phyloP scores from a whole-genome alignment of 192 early-diverging fungal species.

The Chytriomyces sp. region DNA sequence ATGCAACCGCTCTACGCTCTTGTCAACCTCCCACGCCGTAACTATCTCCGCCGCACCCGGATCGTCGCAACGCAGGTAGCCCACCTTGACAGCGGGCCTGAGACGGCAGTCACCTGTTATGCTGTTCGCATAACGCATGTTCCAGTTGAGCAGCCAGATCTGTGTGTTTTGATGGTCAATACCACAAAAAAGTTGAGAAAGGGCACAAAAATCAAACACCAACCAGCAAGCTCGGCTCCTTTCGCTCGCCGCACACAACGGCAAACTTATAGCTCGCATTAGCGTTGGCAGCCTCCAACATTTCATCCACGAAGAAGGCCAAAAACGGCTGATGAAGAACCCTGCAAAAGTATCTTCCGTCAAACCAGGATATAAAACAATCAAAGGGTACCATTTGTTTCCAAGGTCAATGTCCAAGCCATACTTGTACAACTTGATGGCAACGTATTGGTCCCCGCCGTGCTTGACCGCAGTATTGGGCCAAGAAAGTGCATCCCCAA shows the following conservation, averaged over 20 bases:
- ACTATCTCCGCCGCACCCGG: background rate
- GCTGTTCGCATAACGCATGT: constrained; percentile 15
- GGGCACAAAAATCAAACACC: background rate
- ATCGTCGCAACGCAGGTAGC: background rate
- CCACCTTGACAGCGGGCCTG: constrained; percentile 6
- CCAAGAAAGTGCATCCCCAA: constrained; percentile 31
- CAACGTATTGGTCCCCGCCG: constrained; percentile 11
- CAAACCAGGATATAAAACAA: background rate
- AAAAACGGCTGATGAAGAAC: constrained; percentile 14
- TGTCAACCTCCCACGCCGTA: constrained; percentile 27
- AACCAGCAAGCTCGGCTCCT: constrained; percentile 30
- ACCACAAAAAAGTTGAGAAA: too few relatives aligned
- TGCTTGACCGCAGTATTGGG: too few relatives aligned
- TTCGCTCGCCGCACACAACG: constrained; percentile 1
- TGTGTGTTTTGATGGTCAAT: too few relatives aligned
- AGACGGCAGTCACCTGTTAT: background rate
- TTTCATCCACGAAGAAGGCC: constrained; percentile 37
- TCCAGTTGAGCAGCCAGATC: constrained; percentile 44
- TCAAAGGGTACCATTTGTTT: background rate
- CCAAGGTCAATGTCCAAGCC: constrained; percentile 2
- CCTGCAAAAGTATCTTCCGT: background rate
- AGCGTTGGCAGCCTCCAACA: constrained; percentile 39
- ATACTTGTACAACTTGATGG: constrained; percentile 30
- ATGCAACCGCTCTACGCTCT: constrained; percentile 19
- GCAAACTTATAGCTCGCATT: constrained; percentile 44